A percentile compares a stretch with the other conserved stretches of the same genome.
Conservation (phyloP, 345 rosid species). For the Chamaenerion angustifolium region DNA sequence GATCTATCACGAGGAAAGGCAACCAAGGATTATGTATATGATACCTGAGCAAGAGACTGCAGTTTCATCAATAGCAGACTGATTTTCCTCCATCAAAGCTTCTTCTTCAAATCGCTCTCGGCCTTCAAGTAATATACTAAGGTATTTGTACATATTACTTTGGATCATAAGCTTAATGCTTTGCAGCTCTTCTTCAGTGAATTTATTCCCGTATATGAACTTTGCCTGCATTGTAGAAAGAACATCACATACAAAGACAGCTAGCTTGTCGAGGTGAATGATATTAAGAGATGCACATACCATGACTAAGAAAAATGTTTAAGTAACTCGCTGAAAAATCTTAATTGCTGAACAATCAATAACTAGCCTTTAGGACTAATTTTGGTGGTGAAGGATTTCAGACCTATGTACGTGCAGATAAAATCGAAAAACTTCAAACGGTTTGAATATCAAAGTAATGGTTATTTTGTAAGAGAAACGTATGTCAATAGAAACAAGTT, state of each 20-base stretch:
- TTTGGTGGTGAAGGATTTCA: no score
- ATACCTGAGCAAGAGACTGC: conserved; percentile 28
- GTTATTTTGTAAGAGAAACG: no score
- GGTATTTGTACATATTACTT: conserved; percentile 51
- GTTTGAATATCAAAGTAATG: no score
- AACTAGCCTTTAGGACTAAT: no score
- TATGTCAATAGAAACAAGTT: no score
- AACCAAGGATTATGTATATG: neutral
- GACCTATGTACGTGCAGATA: no score
- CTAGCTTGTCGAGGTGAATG: neutral
- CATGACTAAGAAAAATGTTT: no score
- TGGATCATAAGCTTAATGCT: conserved; percentile 52
- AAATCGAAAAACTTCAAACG: no score
- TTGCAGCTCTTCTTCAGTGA: conserved; percentile 40
- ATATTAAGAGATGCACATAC: no score
- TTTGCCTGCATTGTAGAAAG: conserved; percentile 25
- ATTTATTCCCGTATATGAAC: conserved; percentile 37
- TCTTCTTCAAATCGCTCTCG: conserved; percentile 57
- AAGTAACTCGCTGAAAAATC: no score
- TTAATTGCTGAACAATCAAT: no score
- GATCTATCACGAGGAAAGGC: neutral
- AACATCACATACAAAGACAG: neutral
- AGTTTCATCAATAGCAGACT: conserved; percentile 5
- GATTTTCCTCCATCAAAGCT: conserved; percentile 15
- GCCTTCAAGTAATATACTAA: conserved; percentile 54